These are phyloP conservation scores for Zhuliangozyma blackwelliae DNA, from an alignment of 1,139 yeast species.

Conservation along the genomic window DNA sequence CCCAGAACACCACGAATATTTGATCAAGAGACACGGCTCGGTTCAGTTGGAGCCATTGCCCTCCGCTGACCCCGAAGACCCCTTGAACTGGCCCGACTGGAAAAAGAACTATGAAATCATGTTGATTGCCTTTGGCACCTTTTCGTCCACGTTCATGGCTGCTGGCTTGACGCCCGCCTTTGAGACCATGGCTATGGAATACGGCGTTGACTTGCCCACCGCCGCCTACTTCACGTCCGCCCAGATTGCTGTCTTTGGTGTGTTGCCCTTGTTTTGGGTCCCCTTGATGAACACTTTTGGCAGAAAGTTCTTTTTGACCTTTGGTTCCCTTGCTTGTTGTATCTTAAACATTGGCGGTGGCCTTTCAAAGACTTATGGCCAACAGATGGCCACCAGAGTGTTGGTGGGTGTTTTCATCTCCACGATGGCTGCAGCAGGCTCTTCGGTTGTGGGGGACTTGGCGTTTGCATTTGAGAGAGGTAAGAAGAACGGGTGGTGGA, in stretches of 20 bases:
- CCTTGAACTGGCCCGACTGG: constrained; percentile 16
- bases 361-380: constrained; percentile 12
- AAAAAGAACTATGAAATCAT: constrained; percentile 11
- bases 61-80: constrained; percentile 13
- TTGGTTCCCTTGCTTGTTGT: constrained; percentile 10
- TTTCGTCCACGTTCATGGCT: constrained; percentile 14
- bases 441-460: constrained; percentile 13
- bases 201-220: constrained; percentile 9
- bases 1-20: constrained; percentile 11
- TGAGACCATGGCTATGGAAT: constrained; percentile 11
- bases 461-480: constrained; percentile 15
- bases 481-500: constrained; percentile 16
- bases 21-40: constrained; percentile 14
- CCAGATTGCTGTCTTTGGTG: constrained; percentile 13
- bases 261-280: constrained; percentile 14
- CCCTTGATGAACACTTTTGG: constrained; percentile 16
- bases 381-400: constrained; percentile 15
- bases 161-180: constrained; percentile 16
- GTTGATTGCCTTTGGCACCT: constrained; percentile 13
- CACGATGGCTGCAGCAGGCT: constrained; percentile 14
- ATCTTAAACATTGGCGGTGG: constrained; percentile 14
- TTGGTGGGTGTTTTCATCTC: constrained; percentile 12
- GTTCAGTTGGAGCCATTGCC: constrained; percentile 15
- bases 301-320: constrained; percentile 9
- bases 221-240: constrained; percentile 15